Conservation (phyloP, 305 asterid species). For the Fraxinus sp. region DNA sequence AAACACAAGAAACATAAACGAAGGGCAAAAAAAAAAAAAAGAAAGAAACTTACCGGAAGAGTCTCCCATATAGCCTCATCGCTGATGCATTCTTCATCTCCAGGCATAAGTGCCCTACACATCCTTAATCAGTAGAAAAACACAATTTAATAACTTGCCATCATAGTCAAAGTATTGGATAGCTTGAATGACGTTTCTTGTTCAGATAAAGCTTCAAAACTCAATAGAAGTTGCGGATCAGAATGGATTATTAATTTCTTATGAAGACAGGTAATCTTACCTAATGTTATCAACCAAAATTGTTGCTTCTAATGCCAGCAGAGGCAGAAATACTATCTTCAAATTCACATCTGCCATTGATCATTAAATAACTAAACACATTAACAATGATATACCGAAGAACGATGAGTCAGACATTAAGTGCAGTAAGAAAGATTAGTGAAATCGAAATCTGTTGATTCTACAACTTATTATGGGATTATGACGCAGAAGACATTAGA, state of each 20-base stretch:
- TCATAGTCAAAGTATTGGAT: constrained; percentile 6
- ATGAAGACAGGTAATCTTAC: constrained; percentile 40
- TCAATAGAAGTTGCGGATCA: neutral
- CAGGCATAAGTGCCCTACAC: constrained; percentile 95
- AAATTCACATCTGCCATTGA: constrained; percentile 69
- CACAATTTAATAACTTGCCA: constrained; percentile 19
- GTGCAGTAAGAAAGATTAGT: neutral
- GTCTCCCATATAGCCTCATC: constrained; percentile 98
- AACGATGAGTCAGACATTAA: neutral
- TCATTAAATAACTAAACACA: constrained; percentile 26
- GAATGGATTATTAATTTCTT: neutral
- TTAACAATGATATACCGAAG: neutral
- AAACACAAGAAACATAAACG: neutral
- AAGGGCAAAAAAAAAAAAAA: neutral
- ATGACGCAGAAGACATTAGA: constrained; percentile 22
- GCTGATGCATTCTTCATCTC: constrained; percentile 81
- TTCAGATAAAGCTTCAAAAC: constrained; percentile 13
- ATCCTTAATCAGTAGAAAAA: constrained; percentile 51
- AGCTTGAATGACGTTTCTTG: neutral
- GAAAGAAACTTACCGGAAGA: constrained; percentile 63
- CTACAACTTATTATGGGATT: neutral
- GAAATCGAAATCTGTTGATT: neutral
- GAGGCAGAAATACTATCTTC: constrained; percentile 91
- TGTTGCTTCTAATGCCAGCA: constrained; percentile 78
- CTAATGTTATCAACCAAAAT: constrained; percentile 83